Percentiles rank a stretch among this genome's conserved stretches.
Conservation (phyloP, 257 asterid genomes). For the Linaria vulgaris region DNA sequence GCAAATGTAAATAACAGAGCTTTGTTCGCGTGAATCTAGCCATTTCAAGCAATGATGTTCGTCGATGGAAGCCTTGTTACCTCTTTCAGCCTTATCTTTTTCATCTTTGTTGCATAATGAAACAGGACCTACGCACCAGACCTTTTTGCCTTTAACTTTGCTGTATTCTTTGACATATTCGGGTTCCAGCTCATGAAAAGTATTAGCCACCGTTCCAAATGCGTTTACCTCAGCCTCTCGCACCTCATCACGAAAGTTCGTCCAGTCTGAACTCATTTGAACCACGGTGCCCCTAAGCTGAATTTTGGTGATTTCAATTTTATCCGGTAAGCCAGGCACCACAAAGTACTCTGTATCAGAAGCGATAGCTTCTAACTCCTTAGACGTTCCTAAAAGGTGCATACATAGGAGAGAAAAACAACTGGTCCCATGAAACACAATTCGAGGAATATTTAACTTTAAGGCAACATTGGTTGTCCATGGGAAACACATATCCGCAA, state of each 20-base stretch:
- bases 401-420: slow-evolving; percentile 47
- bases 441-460: slow-evolving; percentile 32
- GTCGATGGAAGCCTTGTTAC: slow-evolving; percentile 34
- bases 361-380: slow-evolving; percentile 22
- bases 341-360: slow-evolving; percentile 46
- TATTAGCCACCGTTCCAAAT: slow-evolving; percentile 47
- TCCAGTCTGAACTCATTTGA: slow-evolving; percentile 14
- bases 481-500: slow-evolving; percentile 41
- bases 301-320: slow-evolving; percentile 44
- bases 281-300: slow-evolving; percentile 34
- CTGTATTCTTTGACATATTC: slow-evolving; percentile 28
- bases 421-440: slow-evolving; percentile 52
- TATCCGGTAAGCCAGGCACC: slow-evolving; percentile 49
- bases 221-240: slow-evolving; percentile 35
- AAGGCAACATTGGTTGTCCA: slow-evolving; percentile 39
- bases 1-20: slow-evolving; percentile 40
- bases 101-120: slow-evolving; percentile 37
- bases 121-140: slow-evolving; percentile 38
- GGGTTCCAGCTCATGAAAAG: slow-evolving; percentile 46
- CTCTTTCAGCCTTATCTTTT: slow-evolving; percentile 36
- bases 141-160: slow-evolving; percentile 22
- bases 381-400: slow-evolving; percentile 15
- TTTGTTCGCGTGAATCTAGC: slow-evolving; percentile 34
- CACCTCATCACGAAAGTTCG: slow-evolving; percentile 10
- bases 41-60: slow-evolving; percentile 31